These are phyloP conservation scores for Leishmania martiniquensis DNA, from an alignment of 208 protist species.

Conservation along the genomic window DNA sequence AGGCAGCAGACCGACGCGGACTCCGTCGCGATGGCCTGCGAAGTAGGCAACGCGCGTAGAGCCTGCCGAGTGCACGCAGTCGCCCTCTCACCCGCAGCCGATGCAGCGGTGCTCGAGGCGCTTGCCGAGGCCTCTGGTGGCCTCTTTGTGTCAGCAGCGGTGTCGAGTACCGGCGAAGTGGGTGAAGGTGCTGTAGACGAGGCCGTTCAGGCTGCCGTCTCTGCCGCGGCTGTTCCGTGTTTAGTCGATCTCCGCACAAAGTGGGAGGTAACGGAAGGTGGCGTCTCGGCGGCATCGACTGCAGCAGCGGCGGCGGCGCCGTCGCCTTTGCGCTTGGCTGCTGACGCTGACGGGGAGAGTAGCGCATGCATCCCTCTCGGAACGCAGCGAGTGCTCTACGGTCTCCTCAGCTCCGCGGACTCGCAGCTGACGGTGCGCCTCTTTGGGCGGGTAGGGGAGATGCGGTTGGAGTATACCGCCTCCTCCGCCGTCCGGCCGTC, in stretches of 20 bases:
- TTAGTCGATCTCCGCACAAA: constrained; percentile 42
- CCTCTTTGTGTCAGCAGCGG: constrained; percentile 28
- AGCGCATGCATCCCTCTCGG: constrained; percentile 40
- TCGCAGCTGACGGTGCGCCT: constrained; percentile 38
- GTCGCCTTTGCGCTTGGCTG: constrained; percentile 18
- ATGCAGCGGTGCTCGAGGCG: constrained; percentile 47
- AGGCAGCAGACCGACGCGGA: constrained; percentile 8
- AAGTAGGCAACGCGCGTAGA: constrained; percentile 18
- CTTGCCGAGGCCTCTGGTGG: constrained; percentile 57
- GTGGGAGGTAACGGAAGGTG: constrained; percentile 17
- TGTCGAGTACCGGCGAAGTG: background rate
- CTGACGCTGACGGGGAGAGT: constrained; percentile 5
- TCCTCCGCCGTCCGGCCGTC: constrained; percentile 14
- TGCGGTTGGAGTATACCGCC: constrained; percentile 63
- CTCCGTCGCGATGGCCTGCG: constrained; percentile 40
- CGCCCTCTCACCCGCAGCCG: constrained; percentile 34
- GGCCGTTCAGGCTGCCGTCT: constrained; percentile 42
- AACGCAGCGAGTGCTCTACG: constrained; percentile 31
- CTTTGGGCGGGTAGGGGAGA: constrained; percentile 49
- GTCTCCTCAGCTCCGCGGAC: constrained; percentile 10
- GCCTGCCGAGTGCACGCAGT: constrained; percentile 63
- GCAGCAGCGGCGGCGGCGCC: background rate
- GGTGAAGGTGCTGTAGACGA: constrained; percentile 14
- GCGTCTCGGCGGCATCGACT: background rate
- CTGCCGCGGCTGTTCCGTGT: constrained; percentile 51